Evolutionary conservation across 1,139 yeast genomes (phyloP), one percentile per base, ranked within the genome.

Genomic region (Candida glucosophila): DNA sequence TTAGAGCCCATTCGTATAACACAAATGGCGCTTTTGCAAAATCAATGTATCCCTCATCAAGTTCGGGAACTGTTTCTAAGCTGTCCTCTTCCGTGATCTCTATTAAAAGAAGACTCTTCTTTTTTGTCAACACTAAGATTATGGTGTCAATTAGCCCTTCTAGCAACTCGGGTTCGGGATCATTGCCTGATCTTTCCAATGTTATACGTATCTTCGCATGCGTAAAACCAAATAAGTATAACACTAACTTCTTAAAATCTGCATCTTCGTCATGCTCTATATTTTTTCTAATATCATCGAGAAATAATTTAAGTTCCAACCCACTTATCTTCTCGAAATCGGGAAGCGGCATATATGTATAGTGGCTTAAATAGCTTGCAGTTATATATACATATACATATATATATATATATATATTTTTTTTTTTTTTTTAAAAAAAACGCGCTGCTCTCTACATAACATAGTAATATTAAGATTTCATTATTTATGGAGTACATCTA

Each of bases 191-290:
- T 30, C 24, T 14, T 22, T 23, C 23, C 32, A 37, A 21, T 36
- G 32, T 19, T 33, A 24, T 6, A 33, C 35, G 25, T 14, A 55
- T 39, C 25, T 47, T 45, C 12, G 47, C 48, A 25, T 48, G 37
- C 22, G 58, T 39, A 31, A 59, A 58, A 12, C 49, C 51, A 29
- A 57, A 47, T 17, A 63, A 40, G 29, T 56, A 59, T 10, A 61
- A 39, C 14, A 49, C 34, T 26, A 62, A 39, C 33, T 55, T 56
- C 31, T 52, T 52, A 37, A 59, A 62, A 37, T 63, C 65, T 5
- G 60, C 47, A 16, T 39, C 35, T 20, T 55, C 59, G 30, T 55
- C 56, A 22, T 44, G 43, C 24, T 47, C 39, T 25, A 61, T 48
- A 30, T 58, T 57, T 21, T 37, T 38, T 26, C 51, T 50, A 16